phyloP scores from a whole-genome alignment of 208 protist genomes.

The Trypanosoma boissoni region DNA sequence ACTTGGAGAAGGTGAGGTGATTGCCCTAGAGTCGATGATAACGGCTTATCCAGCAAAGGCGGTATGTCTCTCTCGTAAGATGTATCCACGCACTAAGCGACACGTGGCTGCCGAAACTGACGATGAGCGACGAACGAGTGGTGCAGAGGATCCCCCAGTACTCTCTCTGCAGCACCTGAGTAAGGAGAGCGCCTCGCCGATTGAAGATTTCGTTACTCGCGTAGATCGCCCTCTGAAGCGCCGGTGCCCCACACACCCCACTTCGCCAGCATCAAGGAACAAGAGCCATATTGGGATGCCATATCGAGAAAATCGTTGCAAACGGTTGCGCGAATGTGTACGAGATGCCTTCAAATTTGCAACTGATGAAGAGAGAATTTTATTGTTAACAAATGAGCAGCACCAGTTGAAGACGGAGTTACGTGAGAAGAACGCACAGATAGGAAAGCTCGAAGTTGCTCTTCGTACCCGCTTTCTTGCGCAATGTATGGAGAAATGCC shows the following conservation, averaged over 20 bases:
- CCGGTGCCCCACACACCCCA: neutral
- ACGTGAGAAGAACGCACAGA: slow-evolving; percentile 27
- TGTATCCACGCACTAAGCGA: too few species aligned
- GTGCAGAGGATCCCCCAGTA: too few species aligned
- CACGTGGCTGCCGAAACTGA: too few species aligned
- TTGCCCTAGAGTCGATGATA: slow-evolving; percentile 6
- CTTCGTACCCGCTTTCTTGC: slow-evolving; percentile 36
- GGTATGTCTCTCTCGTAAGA: neutral
- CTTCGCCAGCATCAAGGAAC: neutral
- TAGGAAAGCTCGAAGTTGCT: slow-evolving; percentile 33
- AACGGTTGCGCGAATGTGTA: slow-evolving; percentile 18
- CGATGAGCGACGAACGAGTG: too few species aligned
- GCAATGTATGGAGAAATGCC: neutral
- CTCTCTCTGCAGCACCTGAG: too few species aligned
- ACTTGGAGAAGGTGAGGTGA: slow-evolving; percentile 18
- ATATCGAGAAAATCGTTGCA: slow-evolving; percentile 17
- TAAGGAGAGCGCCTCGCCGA: too few species aligned
- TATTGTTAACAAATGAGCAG: slow-evolving; percentile 14
- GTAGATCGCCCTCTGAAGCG: neutral
- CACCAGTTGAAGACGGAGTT: slow-evolving; percentile 27
- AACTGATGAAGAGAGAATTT: slow-evolving; percentile 9
- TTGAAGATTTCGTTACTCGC: too few species aligned
- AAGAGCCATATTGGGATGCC: slow-evolving; percentile 3
- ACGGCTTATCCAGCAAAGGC: neutral
- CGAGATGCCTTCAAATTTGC: slow-evolving; percentile 7